Evolutionary conservation across 1,284 basidiomycete genomes (phyloP).

Genomic region (Tilletiaria anomala): DNA sequence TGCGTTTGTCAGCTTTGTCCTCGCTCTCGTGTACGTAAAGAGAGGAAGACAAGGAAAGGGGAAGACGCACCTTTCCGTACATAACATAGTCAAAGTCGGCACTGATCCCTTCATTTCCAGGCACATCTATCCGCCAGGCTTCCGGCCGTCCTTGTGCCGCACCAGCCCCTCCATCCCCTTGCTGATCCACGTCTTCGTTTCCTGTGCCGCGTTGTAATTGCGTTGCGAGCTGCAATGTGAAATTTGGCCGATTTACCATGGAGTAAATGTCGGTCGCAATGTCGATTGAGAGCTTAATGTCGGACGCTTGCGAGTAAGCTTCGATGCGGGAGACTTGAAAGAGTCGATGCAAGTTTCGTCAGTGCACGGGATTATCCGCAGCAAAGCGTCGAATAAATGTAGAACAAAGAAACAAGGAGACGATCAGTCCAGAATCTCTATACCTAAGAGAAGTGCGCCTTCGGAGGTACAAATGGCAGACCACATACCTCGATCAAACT

Average conservation of each 20-base stretch:
- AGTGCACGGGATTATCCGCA: too few species aligned
- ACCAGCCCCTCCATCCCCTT: conserved; percentile 43
- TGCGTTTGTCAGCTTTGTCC: not conserved
- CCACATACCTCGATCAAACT: conserved; percentile 77
- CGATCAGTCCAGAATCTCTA: too few species aligned
- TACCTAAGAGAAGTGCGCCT: not conserved
- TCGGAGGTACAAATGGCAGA: not conserved
- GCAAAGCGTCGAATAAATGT: too few species aligned
- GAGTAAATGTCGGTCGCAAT: conserved; percentile 41
- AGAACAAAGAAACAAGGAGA: conserved; percentile 73
- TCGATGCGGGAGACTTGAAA: conserved; percentile 41
- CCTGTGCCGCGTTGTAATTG: conserved; percentile 45
- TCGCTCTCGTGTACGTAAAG: not conserved
- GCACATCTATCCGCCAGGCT: conserved; percentile 76
- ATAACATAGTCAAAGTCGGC: conserved; percentile 98
- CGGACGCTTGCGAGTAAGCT: conserved; percentile 39
- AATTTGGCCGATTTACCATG: conserved; percentile 49
- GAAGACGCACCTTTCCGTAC: conserved; percentile 75
- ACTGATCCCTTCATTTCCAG: conserved; percentile 70
- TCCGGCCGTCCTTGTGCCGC: conserved; percentile 50
- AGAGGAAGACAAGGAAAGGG: not conserved
- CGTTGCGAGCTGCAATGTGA: conserved; percentile 73
- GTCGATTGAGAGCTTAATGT: conserved; percentile 65
- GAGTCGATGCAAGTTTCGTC: conserved; percentile 49
- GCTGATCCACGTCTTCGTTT: conserved; percentile 40